Conservation (phyloP, 1,284 basidiomycete species). For the Polyporus tsugae region DNA sequence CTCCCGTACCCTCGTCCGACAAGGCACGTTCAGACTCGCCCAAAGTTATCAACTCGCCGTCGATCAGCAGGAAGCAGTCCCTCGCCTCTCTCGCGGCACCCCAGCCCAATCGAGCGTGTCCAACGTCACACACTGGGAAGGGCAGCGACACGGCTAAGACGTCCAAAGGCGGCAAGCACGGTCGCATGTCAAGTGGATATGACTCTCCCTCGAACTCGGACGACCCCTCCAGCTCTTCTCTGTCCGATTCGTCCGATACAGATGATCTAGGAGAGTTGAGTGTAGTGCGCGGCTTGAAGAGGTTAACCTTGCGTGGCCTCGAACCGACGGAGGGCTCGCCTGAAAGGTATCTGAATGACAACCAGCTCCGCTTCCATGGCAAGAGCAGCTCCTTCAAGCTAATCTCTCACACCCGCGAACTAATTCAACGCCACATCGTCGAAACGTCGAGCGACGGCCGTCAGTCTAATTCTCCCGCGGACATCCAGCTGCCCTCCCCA, state of each 20-base stretch:
- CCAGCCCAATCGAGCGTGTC: constrained; percentile 24
- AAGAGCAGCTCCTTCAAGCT: constrained; percentile 65
- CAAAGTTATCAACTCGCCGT: constrained; percentile 21
- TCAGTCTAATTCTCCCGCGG: constrained; percentile 24
- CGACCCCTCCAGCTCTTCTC: constrained; percentile 29
- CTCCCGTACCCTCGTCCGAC: constrained; percentile 33
- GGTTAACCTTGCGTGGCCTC: constrained; percentile 49
- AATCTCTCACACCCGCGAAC: constrained; percentile 58
- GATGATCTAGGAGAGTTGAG: constrained; percentile 41
- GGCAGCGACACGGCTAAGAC: constrained; percentile 3
- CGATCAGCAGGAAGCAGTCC: constrained; percentile 21
- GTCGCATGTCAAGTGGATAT: constrained; percentile 17
- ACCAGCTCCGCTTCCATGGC: constrained; percentile 64
- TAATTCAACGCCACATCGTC: constrained; percentile 58
- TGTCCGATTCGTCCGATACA: constrained; percentile 47
- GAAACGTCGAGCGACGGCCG: constrained; percentile 37
- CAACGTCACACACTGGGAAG: constrained; percentile 21
- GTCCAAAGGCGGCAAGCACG: constrained; percentile 5
- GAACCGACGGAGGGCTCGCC: constrained; percentile 41
- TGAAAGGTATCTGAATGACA: constrained; percentile 38
- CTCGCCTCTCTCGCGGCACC: constrained; percentile 32
- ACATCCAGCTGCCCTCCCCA: constrained; percentile 13
- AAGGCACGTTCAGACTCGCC: constrained; percentile 29
- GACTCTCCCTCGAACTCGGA: constrained; percentile 26
- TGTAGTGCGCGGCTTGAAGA: constrained; percentile 46